These are phyloP conservation scores for Neurospora sp. DNA, from an alignment of 495 filamentous ascomycete species.

Conservation along the genomic window DNA sequence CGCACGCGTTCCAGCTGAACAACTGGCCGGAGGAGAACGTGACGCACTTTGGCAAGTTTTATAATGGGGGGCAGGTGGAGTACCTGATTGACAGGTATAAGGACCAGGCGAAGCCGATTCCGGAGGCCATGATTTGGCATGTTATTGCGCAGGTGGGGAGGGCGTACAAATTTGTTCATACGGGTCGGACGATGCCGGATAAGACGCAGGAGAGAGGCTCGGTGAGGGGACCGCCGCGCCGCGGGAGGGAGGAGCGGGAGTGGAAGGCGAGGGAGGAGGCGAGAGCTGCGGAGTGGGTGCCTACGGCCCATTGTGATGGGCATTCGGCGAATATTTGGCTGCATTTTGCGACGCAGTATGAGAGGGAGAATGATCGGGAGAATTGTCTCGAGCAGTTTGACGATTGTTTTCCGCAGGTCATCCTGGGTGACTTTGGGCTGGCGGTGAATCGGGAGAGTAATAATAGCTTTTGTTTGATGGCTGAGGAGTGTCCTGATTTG, in stretches of 20 bases:
- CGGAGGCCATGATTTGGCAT: slow-evolving; percentile 16
- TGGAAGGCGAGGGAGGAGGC: not conserved
- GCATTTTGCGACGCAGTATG: slow-evolving; percentile 9
- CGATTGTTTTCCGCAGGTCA: slow-evolving; percentile 2
- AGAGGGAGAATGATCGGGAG: not conserved
- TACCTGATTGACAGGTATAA: not conserved
- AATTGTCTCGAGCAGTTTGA: not conserved
- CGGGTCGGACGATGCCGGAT: not conserved
- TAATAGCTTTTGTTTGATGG: not conserved
- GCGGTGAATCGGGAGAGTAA: not conserved
- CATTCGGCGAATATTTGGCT: slow-evolving; percentile 4
- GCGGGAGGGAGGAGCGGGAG: not conserved
- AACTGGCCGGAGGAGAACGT: not conserved
- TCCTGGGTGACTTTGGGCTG: not conserved
- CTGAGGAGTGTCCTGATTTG: not conserved
- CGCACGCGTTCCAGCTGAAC: slow-evolving; percentile 5
- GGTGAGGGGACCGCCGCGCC: not conserved
- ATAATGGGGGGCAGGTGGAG: slow-evolving; percentile 6
- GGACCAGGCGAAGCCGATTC: not conserved
- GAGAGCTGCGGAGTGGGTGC: not conserved
- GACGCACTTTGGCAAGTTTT: slow-evolving; percentile 11
- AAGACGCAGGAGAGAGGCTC: not conserved
- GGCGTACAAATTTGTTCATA: slow-evolving; percentile 6
- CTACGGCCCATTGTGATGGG: not conserved
- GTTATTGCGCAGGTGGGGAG: slow-evolving; percentile 6